Conservation (phyloP, 2,329 filamentous ascomycete species). For the Calonectria honghensis region DNA sequence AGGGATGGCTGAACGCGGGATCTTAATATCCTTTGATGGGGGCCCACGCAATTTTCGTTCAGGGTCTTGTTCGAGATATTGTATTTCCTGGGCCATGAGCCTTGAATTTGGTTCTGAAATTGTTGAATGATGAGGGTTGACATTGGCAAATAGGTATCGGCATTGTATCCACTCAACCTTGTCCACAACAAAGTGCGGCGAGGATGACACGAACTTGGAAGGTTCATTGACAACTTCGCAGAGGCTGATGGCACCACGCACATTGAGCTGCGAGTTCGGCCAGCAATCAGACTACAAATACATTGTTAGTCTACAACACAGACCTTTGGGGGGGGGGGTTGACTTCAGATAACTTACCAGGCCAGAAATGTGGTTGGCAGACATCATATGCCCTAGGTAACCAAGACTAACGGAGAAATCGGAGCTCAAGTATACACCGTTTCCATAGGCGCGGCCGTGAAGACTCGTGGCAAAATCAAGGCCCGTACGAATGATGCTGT, state of each 20-base stretch:
- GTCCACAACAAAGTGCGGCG: conserved; percentile 82
- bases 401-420: conserved; percentile 40
- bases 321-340: neutral
- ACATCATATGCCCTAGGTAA: conserved; percentile 37
- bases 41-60: conserved; percentile 37
- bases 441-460: conserved; percentile 82
- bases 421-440: conserved; percentile 88
- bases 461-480: conserved; percentile 79
- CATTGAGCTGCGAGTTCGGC: conserved; percentile 79
- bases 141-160: conserved; percentile 82
- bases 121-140: conserved; percentile 40
- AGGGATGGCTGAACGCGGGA: conserved; percentile 57
- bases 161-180: conserved; percentile 92
- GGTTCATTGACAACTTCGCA: conserved; percentile 91
- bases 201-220: conserved; percentile 71
- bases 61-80: conserved; percentile 56
- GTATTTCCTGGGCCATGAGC: conserved; percentile 25
- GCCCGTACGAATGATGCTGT: conserved; percentile 89
- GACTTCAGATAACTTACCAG: neutral
- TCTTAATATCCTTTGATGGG: conserved; percentile 24
- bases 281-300: conserved; percentile 64
- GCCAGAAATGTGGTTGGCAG: neutral
- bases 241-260: conserved; percentile 79
- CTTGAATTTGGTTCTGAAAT: conserved; percentile 39
- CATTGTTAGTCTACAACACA: conserved; percentile 29